phyloP scores from a whole-genome alignment of 2,329 filamentous ascomycete species.

The Spiromastix sp. region DNA sequence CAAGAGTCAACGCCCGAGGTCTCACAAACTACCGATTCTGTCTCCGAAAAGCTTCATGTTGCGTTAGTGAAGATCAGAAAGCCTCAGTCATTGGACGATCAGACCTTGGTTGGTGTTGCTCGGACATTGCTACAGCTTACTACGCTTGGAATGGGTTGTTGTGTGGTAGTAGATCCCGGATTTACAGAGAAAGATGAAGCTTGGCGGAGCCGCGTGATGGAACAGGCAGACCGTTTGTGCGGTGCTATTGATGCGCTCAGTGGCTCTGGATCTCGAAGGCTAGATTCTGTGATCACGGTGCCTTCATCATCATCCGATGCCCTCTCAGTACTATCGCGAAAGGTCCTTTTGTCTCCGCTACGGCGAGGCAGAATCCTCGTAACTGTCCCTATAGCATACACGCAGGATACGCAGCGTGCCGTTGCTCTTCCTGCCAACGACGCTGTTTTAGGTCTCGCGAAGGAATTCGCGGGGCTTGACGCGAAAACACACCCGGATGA shows the following conservation, averaged over 20 bases:
- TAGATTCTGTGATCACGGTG: constrained; percentile 47
- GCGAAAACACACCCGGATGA: constrained; percentile 34
- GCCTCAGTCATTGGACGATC: constrained; percentile 59
- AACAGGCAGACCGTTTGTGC: constrained; percentile 65
- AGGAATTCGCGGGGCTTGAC: constrained; percentile 61
- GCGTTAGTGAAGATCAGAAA: constrained; percentile 76
- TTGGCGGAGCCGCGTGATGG: constrained; percentile 39
- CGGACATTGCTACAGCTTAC: constrained; percentile 76
- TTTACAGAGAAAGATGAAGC: constrained; percentile 29
- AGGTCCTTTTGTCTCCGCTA: constrained; percentile 54
- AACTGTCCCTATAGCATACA: constrained; percentile 55
- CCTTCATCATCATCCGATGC: constrained; percentile 23
- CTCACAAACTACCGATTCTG: constrained; percentile 24
- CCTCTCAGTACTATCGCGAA: constrained; percentile 29
- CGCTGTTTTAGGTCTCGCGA: constrained; percentile 64
- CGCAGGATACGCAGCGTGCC: constrained; percentile 37
- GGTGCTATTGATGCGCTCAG: constrained; percentile 62
- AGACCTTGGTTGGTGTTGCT: constrained; percentile 62
- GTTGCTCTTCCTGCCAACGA: constrained; percentile 48
- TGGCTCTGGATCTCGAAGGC: constrained; percentile 55
- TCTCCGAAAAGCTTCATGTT: constrained; percentile 53
- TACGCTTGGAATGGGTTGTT: constrained; percentile 68
- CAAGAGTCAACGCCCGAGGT: constrained; percentile 36
- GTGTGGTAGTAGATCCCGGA: constrained; percentile 68
- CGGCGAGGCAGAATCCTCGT: constrained; percentile 61